phyloP scores from a whole-genome alignment of 2,329 filamentous ascomycete species.

The Diaporthe ilicicola region DNA sequence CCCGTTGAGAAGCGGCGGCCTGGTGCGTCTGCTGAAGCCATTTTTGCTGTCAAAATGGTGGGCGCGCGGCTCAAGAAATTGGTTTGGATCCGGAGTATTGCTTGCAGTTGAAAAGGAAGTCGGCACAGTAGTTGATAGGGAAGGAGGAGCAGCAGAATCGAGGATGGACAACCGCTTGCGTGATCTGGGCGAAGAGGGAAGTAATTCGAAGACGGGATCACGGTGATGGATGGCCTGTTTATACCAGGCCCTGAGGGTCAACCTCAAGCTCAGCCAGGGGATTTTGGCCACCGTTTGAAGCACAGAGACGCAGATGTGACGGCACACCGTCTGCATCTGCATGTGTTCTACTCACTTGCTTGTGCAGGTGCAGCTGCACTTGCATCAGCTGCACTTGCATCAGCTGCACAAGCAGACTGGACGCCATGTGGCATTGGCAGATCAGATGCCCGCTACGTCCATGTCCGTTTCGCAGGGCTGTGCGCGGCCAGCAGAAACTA shows the following conservation, averaged over 20 bases:
- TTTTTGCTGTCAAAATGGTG: background rate
- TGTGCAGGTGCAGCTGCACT: background rate
- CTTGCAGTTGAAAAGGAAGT: background rate
- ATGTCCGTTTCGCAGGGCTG: conserved; percentile 4
- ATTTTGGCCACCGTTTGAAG: background rate
- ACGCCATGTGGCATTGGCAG: background rate
- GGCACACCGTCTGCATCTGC: background rate
- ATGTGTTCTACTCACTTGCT: background rate
- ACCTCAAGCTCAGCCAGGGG: background rate
- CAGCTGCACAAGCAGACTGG: too few relatives aligned
- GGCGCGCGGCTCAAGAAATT: background rate
- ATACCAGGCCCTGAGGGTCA: background rate
- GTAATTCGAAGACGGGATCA: background rate
- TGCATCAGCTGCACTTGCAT: background rate
- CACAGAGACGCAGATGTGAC: background rate
- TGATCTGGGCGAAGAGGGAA: background rate
- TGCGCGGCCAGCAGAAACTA: background rate
- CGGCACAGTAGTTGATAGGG: background rate
- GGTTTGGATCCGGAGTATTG: background rate
- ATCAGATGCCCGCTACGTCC: background rate
- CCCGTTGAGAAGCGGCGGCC: conserved; percentile 53
- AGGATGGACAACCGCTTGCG: background rate
- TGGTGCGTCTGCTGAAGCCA: conserved; percentile 29
- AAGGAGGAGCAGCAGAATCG: background rate
- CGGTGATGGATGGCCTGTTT: background rate